Conservation (phyloP, 202 grass and related monocot species). For the Schoenoplectus triqueter region DNA sequence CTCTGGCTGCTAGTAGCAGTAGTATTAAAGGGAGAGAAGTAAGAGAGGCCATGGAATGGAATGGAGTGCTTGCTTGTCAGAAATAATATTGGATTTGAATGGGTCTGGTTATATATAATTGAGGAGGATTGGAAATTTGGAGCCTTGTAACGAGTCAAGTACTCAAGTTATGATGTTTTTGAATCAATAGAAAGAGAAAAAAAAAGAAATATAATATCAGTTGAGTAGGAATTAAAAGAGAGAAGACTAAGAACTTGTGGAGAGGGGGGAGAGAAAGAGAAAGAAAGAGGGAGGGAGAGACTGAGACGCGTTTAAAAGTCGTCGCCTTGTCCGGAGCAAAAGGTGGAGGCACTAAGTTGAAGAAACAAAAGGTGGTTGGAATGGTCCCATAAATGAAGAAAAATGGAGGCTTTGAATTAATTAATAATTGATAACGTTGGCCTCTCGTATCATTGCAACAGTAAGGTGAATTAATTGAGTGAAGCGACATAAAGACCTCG, state of each 20-base stretch:
- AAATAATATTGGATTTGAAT: slow-evolving; percentile 38
- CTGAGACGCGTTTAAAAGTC: slow-evolving; percentile 14
- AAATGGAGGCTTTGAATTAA: background rate
- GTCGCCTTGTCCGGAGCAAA: slow-evolving; percentile 7
- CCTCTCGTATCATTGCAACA: no score
- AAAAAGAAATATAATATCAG: background rate
- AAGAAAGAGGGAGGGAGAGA: background rate
- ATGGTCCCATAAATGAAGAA: background rate
- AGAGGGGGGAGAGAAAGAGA: background rate
- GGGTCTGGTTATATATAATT: background rate
- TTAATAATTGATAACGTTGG: background rate
- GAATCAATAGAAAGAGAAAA: slow-evolving; percentile 31
- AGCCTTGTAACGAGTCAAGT: slow-evolving; percentile 3
- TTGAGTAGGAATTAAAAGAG: background rate
- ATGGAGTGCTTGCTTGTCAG: slow-evolving; percentile 13
- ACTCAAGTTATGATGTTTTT: background rate
- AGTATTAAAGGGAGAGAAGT: slow-evolving; percentile 33
- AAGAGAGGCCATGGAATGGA: slow-evolving; percentile 20
- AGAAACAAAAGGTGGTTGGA: slow-evolving; percentile 20
- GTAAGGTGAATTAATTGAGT: no score
- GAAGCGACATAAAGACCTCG: no score
- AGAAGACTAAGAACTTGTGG: background rate
- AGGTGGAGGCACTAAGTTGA: background rate
- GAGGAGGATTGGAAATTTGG: slow-evolving; percentile 12
- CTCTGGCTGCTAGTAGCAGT: slow-evolving; percentile 11